Conservation (phyloP, 2,329 filamentous ascomycete genomes). For the Calonectria fujianensis region DNA sequence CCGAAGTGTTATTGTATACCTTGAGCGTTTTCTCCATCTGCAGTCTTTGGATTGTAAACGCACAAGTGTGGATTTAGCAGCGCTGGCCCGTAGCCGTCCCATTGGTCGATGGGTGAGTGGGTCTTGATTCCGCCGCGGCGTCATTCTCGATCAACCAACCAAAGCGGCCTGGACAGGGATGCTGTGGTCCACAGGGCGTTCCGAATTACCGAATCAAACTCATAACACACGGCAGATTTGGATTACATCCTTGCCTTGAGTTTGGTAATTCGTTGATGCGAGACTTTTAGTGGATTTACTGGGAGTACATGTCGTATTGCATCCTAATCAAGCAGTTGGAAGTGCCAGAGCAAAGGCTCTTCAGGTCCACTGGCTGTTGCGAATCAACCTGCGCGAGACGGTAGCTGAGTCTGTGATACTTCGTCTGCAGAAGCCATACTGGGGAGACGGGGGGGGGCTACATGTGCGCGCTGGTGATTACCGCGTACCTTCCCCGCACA, state of each 20-base stretch:
- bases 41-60: neutral
- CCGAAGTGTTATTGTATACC: neutral
- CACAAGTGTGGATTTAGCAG: neutral
- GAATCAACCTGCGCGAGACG: neutral
- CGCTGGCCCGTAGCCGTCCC: neutral
- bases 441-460: neutral
- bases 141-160: conserved; percentile 3
- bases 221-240: neutral
- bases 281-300: neutral
- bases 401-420: neutral
- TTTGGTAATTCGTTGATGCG: conserved; percentile 13
- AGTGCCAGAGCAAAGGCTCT: neutral
- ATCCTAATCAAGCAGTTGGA: conserved; percentile 13
- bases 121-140: neutral
- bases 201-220: conserved; percentile 12
- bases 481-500: neutral
- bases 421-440: neutral
- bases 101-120: neutral
- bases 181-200: neutral
- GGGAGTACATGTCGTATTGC: neutral
- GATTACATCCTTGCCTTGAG: conserved; percentile 2
- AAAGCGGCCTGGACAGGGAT: neutral
- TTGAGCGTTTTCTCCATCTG: conserved; percentile 1
- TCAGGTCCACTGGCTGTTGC: neutral
- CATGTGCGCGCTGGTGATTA: neutral